Evolutionary conservation across 805 yeast genomes (phyloP).

Genomic region (Starmerella khaoyaiensis): DNA sequence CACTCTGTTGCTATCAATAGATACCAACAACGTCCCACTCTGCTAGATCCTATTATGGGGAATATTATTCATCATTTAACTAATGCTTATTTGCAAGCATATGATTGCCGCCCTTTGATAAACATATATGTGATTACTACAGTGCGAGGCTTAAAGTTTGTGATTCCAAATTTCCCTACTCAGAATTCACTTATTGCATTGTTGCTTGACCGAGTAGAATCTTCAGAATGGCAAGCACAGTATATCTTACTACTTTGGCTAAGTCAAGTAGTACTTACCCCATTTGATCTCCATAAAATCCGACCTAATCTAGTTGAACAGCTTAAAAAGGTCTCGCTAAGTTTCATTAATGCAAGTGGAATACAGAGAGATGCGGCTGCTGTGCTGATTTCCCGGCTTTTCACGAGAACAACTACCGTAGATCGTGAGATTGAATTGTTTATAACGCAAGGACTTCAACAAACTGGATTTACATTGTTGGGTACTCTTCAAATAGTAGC

Average conservation of each 20-base stretch:
- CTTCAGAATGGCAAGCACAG: conserved; percentile 34
- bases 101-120: not conserved
- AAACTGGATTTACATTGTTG: not conserved
- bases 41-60: conserved; percentile 14
- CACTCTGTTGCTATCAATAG: not conserved
- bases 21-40: conserved; percentile 10
- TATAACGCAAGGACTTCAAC: not conserved
- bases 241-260: conserved; percentile 58
- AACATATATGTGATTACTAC: conserved; percentile 44
- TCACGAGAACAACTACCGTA: conserved; percentile 31
- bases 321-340: conserved; percentile 30
- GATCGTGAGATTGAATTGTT: not conserved
- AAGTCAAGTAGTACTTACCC: conserved; percentile 53
- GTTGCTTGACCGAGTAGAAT: conserved; percentile 25
- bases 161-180: conserved; percentile 47
- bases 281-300: conserved; percentile 46
- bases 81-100: not conserved
- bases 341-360: conserved; percentile 36
- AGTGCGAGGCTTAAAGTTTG: conserved; percentile 50
- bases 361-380: conserved; percentile 46
- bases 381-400: conserved; percentile 39
- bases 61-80: conserved; percentile 4
- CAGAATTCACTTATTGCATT: conserved; percentile 40
- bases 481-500: conserved; percentile 11
- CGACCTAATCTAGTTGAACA: conserved; percentile 25